Percentiles rank a stretch among this genome's conserved stretches.
Conservation (phyloP, 1,139 yeast genomes). For the Debaryomyces udenii region DNA sequence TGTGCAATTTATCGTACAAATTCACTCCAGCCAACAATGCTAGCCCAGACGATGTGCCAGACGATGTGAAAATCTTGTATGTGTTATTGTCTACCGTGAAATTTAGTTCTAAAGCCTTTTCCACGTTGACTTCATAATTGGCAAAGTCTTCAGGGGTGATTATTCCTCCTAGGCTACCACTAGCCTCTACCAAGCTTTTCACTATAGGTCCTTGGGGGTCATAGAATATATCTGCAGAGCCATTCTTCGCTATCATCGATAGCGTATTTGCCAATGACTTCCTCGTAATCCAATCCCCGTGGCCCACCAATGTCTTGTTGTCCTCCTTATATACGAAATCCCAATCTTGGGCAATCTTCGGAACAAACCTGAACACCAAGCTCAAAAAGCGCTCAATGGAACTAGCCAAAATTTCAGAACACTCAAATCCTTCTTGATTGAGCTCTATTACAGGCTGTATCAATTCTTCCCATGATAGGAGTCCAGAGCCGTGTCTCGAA, state of each 20-base stretch:
- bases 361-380: slow-evolving; percentile 32
- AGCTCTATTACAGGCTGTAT: slow-evolving; percentile 74
- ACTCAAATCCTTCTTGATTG: slow-evolving; percentile 68
- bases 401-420: slow-evolving; percentile 50
- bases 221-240: slow-evolving; percentile 76
- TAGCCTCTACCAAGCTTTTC: slow-evolving; percentile 48
- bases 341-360: slow-evolving; percentile 50
- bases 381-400: slow-evolving; percentile 26
- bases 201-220: slow-evolving; percentile 83
- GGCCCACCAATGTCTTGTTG: slow-evolving; percentile 30
- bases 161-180: slow-evolving; percentile 60
- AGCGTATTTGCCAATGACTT: slow-evolving; percentile 68
- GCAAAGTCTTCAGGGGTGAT: slow-evolving; percentile 64
- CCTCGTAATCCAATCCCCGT: slow-evolving; percentile 65
- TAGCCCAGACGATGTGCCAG: slow-evolving; percentile 83
- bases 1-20: slow-evolving; percentile 47
- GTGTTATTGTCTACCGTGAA: slow-evolving; percentile 32
- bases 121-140: slow-evolving; percentile 56
- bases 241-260: slow-evolving; percentile 68
- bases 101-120: slow-evolving; percentile 54
- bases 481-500: slow-evolving; percentile 67
- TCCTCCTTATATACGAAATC: slow-evolving; percentile 49
- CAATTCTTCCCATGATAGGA: slow-evolving; percentile 70
- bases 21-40: slow-evolving; percentile 78
- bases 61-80: slow-evolving; percentile 62